phyloP scores from a whole-genome alignment of 768 basidiomycete genomes.

The Candolleomyces eurysporus region DNA sequence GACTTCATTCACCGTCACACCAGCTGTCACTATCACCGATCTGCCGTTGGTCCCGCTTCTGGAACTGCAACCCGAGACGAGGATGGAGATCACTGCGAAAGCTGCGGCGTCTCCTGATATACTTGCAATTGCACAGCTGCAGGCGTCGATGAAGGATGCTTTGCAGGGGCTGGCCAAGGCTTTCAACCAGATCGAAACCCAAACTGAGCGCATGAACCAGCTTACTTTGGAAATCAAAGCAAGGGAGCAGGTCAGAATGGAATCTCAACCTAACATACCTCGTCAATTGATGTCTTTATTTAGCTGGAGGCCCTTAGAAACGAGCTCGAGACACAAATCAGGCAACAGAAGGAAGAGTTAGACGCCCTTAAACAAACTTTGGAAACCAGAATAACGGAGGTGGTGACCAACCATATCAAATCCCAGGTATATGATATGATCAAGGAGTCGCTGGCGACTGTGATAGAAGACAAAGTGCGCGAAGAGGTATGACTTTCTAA shows the following conservation, averaged over 20 bases:
- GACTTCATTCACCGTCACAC: not conserved
- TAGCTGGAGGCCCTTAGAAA: slow-evolving; percentile 41
- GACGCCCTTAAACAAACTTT: slow-evolving; percentile 32
- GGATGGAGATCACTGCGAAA: slow-evolving; percentile 10
- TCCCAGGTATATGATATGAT: slow-evolving; percentile 33
- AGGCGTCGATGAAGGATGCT: slow-evolving; percentile 44
- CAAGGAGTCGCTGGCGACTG: slow-evolving; percentile 29
- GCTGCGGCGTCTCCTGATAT: slow-evolving; percentile 34
- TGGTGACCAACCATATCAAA: slow-evolving; percentile 39
- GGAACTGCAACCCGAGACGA: not conserved
- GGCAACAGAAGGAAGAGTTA: slow-evolving; percentile 36
- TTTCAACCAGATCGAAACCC: slow-evolving; percentile 45
- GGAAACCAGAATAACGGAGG: slow-evolving; percentile 37
- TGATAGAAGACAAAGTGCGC: slow-evolving; percentile 41
- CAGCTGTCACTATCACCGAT: not conserved
- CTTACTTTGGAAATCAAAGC: slow-evolving; percentile 44
- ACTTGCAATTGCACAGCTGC: slow-evolving; percentile 40
- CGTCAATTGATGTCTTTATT: slow-evolving; percentile 10
- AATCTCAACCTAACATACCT: not conserved
- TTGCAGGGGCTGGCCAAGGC: slow-evolving; percentile 37
- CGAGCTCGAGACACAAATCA: slow-evolving; percentile 38
- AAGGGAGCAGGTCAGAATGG: slow-evolving; percentile 35
- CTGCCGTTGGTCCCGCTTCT: not conserved
- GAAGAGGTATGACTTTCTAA: slow-evolving; percentile 32
- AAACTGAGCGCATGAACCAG: slow-evolving; percentile 41